phyloP scores from a whole-genome alignment of 1,284 basidiomycete genomes.

The Fomitopsis betulina region DNA sequence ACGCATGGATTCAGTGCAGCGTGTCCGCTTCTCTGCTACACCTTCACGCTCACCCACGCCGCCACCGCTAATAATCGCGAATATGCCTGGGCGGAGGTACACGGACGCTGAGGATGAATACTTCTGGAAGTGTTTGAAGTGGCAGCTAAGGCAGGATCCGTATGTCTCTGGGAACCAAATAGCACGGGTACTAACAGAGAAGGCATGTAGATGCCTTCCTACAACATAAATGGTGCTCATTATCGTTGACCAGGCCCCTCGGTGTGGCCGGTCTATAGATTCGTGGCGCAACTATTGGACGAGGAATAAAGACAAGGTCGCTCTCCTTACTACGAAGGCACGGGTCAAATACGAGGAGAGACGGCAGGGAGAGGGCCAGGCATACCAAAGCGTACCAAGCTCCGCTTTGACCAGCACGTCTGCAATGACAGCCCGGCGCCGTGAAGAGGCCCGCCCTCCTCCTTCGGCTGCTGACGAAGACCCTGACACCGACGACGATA shows the following conservation, averaged over 20 bases:
- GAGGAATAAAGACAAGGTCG: conserved; percentile 53
- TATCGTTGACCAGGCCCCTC: conserved; percentile 25
- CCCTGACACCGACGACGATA: conserved; percentile 35
- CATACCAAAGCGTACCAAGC: no score
- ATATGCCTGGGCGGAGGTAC: conserved; percentile 49
- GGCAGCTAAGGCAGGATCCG: conserved; percentile 51
- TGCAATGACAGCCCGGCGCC: no score
- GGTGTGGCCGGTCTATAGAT: conserved; percentile 41
- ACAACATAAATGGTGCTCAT: background rate
- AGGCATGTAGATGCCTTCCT: conserved; percentile 30
- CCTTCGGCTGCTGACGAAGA: background rate
- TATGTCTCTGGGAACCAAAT: conserved; percentile 40
- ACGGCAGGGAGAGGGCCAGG: background rate
- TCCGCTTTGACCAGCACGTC: no score
- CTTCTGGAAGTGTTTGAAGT: conserved; percentile 58
- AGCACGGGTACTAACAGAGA: conserved; percentile 48
- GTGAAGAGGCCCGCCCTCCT: background rate
- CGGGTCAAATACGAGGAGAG: background rate
- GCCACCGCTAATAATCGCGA: conserved; percentile 36
- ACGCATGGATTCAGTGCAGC: background rate
- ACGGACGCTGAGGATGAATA: conserved; percentile 59
- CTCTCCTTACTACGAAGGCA: conserved; percentile 50
- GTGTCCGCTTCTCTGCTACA: conserved; percentile 16
- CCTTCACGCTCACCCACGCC: conserved; percentile 65
- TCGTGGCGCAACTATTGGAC: conserved; percentile 64